Conservation (phyloP, 805 yeast species). For the Yarrowia phangngaensis region DNA sequence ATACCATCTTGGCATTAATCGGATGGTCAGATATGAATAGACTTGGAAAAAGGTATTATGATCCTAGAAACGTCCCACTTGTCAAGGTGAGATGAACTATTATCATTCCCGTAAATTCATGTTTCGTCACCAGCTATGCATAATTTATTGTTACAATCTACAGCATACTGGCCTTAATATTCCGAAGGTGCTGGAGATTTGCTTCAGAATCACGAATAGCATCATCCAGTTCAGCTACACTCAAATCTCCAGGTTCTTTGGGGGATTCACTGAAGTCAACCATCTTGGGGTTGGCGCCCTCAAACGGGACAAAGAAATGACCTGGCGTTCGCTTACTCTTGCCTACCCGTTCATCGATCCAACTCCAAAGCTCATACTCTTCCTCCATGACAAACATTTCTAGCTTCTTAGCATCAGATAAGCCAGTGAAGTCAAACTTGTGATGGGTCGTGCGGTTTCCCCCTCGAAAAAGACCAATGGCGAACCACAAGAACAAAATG, state of each 20-base stretch:
- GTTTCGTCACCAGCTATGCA: too few relatives aligned
- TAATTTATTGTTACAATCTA: background rate
- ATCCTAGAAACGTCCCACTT: too few relatives aligned
- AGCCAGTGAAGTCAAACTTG: conserved; percentile 24
- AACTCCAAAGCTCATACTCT: conserved; percentile 66
- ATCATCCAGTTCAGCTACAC: conserved; percentile 8
- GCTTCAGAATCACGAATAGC: conserved; percentile 17
- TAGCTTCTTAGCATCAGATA: conserved; percentile 32
- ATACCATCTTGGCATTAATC: too few relatives aligned
- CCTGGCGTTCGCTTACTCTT: conserved; percentile 26
- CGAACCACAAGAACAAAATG: conserved; percentile 20
- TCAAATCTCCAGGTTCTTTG: background rate
- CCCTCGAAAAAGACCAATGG: conserved; percentile 22
- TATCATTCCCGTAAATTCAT: background rate
- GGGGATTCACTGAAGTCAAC: conserved; percentile 17
- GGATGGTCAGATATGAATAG: too few relatives aligned
- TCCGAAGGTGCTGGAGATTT: conserved; percentile 14
- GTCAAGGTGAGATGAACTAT: background rate
- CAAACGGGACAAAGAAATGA: conserved; percentile 19
- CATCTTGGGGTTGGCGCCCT: conserved; percentile 25
- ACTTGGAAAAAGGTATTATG: too few relatives aligned
- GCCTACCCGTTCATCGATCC: conserved; percentile 53
- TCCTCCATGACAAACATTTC: conserved; percentile 42
- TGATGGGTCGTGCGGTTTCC: conserved; percentile 2
- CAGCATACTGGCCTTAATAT: conserved; percentile 14